Evolutionary conservation across 441 rosid species (phyloP).

Genomic region (Adansonia madagascariensis): DNA sequence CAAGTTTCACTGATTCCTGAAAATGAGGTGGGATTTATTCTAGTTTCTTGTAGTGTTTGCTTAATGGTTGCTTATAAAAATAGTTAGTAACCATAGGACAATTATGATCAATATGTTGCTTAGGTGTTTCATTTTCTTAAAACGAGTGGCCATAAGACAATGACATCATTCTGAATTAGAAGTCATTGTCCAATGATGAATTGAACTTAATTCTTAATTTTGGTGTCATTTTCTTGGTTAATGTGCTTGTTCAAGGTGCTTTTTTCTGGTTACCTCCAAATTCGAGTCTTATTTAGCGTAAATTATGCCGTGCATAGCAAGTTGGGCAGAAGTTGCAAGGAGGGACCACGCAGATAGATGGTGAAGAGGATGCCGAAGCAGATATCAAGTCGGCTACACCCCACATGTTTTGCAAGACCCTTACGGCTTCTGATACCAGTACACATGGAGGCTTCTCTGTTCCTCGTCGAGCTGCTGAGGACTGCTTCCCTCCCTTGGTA

Average conservation of each 20-base stretch:
- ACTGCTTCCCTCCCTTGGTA: constrained; percentile 99
- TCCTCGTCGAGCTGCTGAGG: constrained; percentile 98
- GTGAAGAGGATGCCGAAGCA: constrained; percentile 65
- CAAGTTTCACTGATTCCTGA: constrained; percentile 83
- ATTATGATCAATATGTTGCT: neutral
- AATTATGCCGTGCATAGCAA: constrained; percentile 40
- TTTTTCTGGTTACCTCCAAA: neutral
- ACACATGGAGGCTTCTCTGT: constrained; percentile 99
- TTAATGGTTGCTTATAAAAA: constrained; percentile 13
- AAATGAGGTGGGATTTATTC: constrained; percentile 58
- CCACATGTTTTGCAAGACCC: constrained; percentile 98
- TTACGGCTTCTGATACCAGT: constrained; percentile 97
- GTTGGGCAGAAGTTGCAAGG: constrained; percentile 56
- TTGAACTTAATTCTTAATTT: neutral
- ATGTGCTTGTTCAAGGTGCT: neutral
- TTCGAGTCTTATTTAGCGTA: constrained; percentile 23
- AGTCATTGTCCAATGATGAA: neutral
- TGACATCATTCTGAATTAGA: constrained; percentile 5
- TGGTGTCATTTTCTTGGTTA: constrained; percentile 3
- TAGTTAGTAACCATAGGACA: no score
- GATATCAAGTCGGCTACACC: constrained; percentile 67
- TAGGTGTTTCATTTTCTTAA: neutral
- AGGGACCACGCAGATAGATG: constrained; percentile 49
- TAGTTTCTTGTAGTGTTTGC: constrained; percentile 22
- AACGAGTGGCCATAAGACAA: neutral